Conservation (phyloP, 345 rosid species). For the Ricinus communis region DNA sequence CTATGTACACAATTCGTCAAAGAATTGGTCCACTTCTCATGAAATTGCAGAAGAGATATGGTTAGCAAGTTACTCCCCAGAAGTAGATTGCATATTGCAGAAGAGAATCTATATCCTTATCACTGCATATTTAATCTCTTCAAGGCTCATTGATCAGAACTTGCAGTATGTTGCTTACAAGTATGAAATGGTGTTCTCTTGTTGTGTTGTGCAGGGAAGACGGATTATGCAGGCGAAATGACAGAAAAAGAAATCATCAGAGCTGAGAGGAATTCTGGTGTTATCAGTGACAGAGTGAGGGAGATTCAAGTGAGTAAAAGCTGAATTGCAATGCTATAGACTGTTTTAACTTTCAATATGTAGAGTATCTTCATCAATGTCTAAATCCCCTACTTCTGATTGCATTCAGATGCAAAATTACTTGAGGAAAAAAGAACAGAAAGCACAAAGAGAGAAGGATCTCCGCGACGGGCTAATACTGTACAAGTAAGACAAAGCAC, state of each 20-base stretch:
- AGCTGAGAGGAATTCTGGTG: slow-evolving; percentile 94
- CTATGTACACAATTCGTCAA: slow-evolving; percentile 95
- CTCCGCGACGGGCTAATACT: slow-evolving; percentile 83
- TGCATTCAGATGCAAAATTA: slow-evolving; percentile 78
- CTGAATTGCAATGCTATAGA: neutral
- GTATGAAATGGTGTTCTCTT: neutral
- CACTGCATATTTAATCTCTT: slow-evolving; percentile 1
- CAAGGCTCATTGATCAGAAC: neutral
- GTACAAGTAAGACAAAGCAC: slow-evolving; percentile 49
- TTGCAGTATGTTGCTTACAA: neutral
- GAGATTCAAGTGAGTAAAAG: slow-evolving; percentile 75
- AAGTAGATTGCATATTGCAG: neutral
- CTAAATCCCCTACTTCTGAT: slow-evolving; percentile 9
- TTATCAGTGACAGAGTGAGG: slow-evolving; percentile 72
- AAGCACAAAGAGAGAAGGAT: slow-evolving; percentile 63
- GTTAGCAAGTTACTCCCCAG: slow-evolving; percentile 32
- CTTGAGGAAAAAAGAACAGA: slow-evolving; percentile 68
- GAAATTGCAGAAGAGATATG: slow-evolving; percentile 84
- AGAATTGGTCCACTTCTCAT: slow-evolving; percentile 88
- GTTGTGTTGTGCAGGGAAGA: slow-evolving; percentile 48
- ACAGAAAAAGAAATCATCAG: slow-evolving; percentile 90
- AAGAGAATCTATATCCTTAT: neutral
- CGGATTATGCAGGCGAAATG: slow-evolving; percentile 64
- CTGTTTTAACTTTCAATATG: neutral
- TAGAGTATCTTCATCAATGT: slow-evolving; percentile 5